Evolutionary conservation across 1,139 yeast genomes (phyloP), one percentile per base, ranked within the genome.

Genomic region (Kazachstania sp.): DNA sequence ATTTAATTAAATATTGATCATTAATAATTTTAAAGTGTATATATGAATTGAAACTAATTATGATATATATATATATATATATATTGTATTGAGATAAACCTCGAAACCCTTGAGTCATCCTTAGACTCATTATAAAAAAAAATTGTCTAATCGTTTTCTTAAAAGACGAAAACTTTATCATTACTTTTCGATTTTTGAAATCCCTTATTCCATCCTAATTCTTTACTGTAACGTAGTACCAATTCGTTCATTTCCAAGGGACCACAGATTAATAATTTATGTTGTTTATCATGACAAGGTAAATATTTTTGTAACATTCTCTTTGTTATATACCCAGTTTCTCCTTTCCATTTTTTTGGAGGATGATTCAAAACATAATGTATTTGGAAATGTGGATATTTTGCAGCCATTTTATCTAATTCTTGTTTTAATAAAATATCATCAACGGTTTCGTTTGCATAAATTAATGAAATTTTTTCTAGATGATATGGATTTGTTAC

Each of bases 371-470:
- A 78, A 58, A 86, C 79, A 69, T 90, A 86, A 66, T 78, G 75
- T 48, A 92, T 75, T 50, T 73, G 74, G 64, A 92, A 79, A 51
- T 68, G 70, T 47, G 83, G 81, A 54, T 81, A 75, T 61, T 81
- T 73, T 44, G 74, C 71, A 51, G 78, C 82, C 60, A 90, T 72
- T 43, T 70, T 76, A 63, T 88, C 97, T 57, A 90, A 74, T 66
- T 87, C 95, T 41, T 80, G 75, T 66, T 78, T 83, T 66, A 90
- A 72, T 61, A 90, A 72, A 59, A 90, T 86, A 66, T 90, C 97
- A 47, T 79, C 80, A 54, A 77, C 80, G 43, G 81, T 75, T 52
- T 85, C 83, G 61, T 85, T 86, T 60, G 95, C 97, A 64, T 84
- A 90, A 50, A 83, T 70, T 32, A 64, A 50, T 16, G 59, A 49